These are phyloP conservation scores for Ailanthus altissimus DNA, from an alignment of 345 rosid species.

Conservation along the genomic window DNA sequence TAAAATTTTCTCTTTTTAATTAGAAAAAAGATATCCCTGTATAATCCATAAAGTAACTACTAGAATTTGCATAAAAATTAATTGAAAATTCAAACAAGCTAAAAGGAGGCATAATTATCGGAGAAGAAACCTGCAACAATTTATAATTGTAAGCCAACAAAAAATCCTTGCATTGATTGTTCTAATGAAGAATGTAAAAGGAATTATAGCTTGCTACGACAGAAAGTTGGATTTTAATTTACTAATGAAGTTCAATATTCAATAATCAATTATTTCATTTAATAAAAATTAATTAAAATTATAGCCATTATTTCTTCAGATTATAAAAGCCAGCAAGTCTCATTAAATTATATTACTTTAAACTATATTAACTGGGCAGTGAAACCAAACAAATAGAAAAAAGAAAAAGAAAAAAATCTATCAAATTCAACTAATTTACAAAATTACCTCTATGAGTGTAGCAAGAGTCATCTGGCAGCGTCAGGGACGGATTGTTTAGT, in stretches of 20 bases:
- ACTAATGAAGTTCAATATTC: not conserved
- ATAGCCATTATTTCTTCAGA: not conserved
- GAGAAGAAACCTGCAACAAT: conserved; percentile 99
- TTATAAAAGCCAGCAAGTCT: not conserved
- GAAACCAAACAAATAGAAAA: not conserved
- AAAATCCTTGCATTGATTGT: not conserved
- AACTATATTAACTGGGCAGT: not conserved
- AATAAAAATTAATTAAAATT: not conserved
- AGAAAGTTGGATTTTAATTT: not conserved
- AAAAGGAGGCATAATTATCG: conserved; percentile 92
- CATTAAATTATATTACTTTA: not conserved
- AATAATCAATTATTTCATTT: not conserved
- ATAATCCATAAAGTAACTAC: too few species aligned
- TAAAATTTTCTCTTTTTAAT: too few species aligned
- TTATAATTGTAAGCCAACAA: conserved; percentile 26
- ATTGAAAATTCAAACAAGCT: too few species aligned
- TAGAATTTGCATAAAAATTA: too few species aligned
- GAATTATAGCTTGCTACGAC: not conserved
- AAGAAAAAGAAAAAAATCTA: not conserved
- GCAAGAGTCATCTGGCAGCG: conserved; percentile 87
- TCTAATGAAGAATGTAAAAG: not conserved
- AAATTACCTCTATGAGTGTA: conserved; percentile 96
- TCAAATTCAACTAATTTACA: not conserved
- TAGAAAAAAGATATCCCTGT: too few species aligned
- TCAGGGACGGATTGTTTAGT: conserved; percentile 92